Conservation (phyloP, 192 early-diverging fungal genomes). For the Allomyces macrogynus region DNA sequence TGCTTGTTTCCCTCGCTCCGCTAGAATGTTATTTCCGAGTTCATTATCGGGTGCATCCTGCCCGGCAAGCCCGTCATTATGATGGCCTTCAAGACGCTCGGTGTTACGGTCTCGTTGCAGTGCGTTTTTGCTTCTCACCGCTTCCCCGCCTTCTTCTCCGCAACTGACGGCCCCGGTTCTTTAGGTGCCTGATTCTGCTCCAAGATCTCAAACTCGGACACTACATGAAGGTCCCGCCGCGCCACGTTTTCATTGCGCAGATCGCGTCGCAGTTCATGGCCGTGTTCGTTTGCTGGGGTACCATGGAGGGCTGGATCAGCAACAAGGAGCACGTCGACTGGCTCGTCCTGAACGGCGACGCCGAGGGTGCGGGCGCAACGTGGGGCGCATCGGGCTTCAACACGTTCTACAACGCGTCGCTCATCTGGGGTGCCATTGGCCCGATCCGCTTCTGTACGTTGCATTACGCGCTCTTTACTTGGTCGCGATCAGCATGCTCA, state of each 20-base stretch:
- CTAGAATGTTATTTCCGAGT: conserved; percentile 66
- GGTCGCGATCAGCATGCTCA: background rate
- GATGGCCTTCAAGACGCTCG: conserved; percentile 70
- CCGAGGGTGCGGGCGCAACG: no score
- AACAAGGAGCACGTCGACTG: no score
- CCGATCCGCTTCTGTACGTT: conserved; percentile 27
- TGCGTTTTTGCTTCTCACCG: conserved; percentile 9
- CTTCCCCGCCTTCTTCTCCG: no score
- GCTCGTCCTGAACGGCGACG: no score
- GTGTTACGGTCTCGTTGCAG: conserved; percentile 61
- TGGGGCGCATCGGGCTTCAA: background rate
- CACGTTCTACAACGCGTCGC: conserved; percentile 33
- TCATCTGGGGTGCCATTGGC: conserved; percentile 42
- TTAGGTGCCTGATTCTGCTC: conserved; percentile 32
- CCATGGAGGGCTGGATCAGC: background rate
- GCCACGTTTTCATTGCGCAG: conserved; percentile 38
- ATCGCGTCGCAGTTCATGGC: conserved; percentile 36
- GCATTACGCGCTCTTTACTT: no score
- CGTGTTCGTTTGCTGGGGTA: conserved; percentile 26
- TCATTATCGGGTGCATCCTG: conserved; percentile 57
- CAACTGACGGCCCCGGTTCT: no score
- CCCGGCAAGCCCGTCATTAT: conserved; percentile 66
- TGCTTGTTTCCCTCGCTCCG: no score
- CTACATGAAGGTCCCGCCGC: conserved; percentile 53
- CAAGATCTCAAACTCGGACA: conserved; percentile 60